Evolutionary conservation across 768 basidiomycete species (phyloP), one percentile per base, ranked within the genome.

Genomic region (Xanthoconium purpureum): DNA sequence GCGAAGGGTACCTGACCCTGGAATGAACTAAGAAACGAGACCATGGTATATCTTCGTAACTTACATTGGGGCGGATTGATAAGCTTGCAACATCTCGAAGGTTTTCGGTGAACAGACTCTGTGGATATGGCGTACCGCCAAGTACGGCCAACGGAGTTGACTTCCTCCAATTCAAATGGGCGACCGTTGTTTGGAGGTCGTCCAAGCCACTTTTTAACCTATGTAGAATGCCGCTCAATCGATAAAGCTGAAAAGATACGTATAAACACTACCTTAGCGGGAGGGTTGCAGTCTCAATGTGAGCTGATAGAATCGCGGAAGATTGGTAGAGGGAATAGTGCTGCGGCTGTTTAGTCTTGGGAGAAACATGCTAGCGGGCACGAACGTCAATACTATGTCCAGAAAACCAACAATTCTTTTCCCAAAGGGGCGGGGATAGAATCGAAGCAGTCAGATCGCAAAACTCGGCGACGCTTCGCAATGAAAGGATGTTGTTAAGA

Each of bases 401-500:
- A 37, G 69, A 50, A 51, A 55, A 54, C 73, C 74, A 74, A 9
- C 62, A 42, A 36, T 65, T 54, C 9, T 60, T 63, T 47, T 70
- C 58, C 85, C 85, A 86, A 3, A 61, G 60, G 33, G 64, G 50
- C 29, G 81, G 76, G 43, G 74, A 59, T 58, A 78, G 72, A 50
- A 86, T 74, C 17, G 85, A 85, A 56, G 85, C 63, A 46, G 68
- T 76, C 61, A 83, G 66, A 18, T 80, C 75, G 4, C 78, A 77
- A 36, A 80, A 63, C 50, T 84, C 83, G 55, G 74, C 68, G 32
- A 83, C 71, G 47, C 74, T 69, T 60, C 77, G 80, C 44, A 87
- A 68, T 70, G 78, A 83, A 18, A 88, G 72, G 4, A 82, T 81
- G 60, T 91, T 89, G 47, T 87, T 87, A 55, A 90, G 59, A 15